A percentile compares a stretch with the other conserved stretches of the same genome.
Conservation (phyloP, 176 grass and related monocot genomes). For the Aegilops bicornis region DNA sequence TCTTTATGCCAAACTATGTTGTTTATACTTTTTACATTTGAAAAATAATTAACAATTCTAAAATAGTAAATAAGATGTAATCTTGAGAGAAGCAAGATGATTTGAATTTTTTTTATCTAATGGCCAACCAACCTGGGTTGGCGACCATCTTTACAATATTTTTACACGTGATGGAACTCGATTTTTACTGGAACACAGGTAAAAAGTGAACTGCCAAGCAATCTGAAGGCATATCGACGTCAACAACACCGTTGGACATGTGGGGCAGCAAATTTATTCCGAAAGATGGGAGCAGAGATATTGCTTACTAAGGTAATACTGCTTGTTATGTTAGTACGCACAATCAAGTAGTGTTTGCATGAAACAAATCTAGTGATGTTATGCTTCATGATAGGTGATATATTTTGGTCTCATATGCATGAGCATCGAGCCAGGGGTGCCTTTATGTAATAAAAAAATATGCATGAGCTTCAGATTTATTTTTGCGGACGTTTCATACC, state of each 20-base stretch:
- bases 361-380: background rate
- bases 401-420: background rate
- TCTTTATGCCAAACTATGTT: background rate
- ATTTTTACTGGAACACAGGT: slow-evolving; percentile 51
- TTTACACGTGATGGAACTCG: background rate
- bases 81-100: background rate
- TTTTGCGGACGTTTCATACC: background rate
- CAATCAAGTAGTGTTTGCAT: background rate
- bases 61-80: background rate
- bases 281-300: slow-evolving; percentile 68
- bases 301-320: slow-evolving; percentile 56
- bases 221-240: slow-evolving; percentile 81
- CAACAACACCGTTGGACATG: slow-evolving; percentile 97
- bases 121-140: background rate
- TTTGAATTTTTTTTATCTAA: background rate
- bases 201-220: slow-evolving; percentile 90
- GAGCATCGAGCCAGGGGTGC: background rate
- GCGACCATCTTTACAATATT: slow-evolving; percentile 5
- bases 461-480: background rate
- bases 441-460: background rate
- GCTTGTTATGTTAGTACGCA: background rate
- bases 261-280: slow-evolving; percentile 90
- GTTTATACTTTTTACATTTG: background rate
- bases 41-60: background rate
- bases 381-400: background rate